Conservation (phyloP, 768 basidiomycete genomes). For the Boletus eberwhitei region DNA sequence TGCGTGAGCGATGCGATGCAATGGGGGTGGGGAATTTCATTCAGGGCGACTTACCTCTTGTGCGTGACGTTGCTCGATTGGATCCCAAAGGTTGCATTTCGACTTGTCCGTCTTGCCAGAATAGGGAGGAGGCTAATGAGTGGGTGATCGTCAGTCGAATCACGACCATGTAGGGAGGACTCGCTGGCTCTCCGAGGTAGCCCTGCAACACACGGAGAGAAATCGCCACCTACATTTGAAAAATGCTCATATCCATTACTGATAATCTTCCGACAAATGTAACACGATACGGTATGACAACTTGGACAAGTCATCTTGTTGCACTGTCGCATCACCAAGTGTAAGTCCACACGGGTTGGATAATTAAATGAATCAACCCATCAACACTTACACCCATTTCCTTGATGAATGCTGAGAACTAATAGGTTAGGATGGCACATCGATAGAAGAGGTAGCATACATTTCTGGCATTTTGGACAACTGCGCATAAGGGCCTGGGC, state of each 20-base stretch:
- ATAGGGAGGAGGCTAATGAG: slow-evolving; percentile 23
- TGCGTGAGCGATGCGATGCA: background rate
- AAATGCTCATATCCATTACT: slow-evolving; percentile 74
- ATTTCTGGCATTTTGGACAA: slow-evolving; percentile 83
- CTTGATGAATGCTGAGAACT: slow-evolving; percentile 68
- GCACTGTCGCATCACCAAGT: slow-evolving; percentile 48
- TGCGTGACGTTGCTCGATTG: slow-evolving; percentile 59
- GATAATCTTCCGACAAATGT: slow-evolving; percentile 75
- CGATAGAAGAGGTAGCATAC: slow-evolving; percentile 35
- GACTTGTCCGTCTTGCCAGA: slow-evolving; percentile 25
- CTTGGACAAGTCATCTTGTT: slow-evolving; percentile 88
- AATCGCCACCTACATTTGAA: slow-evolving; percentile 39
- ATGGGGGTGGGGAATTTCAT: background rate
- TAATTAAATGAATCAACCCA: background rate
- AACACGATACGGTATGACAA: slow-evolving; percentile 76
- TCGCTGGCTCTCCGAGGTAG: background rate
- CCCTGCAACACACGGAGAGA: background rate
- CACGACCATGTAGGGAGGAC: background rate
- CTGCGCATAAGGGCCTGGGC: slow-evolving; percentile 81
- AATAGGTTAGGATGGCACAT: background rate
- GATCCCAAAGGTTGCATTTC: slow-evolving; percentile 70
- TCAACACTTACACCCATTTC: slow-evolving; percentile 59
- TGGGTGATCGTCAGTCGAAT: slow-evolving; percentile 5
- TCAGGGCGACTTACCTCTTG: slow-evolving; percentile 48
- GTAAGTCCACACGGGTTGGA: background rate